phyloP scores from a whole-genome alignment of 139 green algal genomes.

The Auxenochlorella pyrenoidosa region DNA sequence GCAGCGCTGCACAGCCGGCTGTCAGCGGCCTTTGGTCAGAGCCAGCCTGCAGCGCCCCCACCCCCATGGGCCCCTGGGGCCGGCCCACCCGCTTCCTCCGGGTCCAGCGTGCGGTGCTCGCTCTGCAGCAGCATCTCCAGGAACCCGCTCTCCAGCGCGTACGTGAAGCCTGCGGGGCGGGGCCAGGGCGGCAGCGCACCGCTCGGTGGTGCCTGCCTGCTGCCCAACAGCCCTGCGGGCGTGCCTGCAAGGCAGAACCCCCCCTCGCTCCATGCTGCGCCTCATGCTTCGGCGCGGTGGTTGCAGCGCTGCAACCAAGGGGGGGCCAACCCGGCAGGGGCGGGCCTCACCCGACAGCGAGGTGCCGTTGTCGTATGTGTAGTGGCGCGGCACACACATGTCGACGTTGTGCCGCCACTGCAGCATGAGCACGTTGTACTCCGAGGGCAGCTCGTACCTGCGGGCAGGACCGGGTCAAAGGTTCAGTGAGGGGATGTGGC shows the following conservation, averaged over 20 bases:
- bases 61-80: too few species aligned
- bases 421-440: neutral
- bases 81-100: constrained; percentile 20
- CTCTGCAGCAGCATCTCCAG: constrained; percentile 30
- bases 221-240: too few species aligned
- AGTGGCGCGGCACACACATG: neutral
- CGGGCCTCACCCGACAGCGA: neutral
- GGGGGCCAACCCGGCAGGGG: too few species aligned
- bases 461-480: neutral
- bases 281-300: too few species aligned
- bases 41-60: too few species aligned
- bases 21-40: too few species aligned
- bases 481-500: too few species aligned
- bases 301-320: too few species aligned
- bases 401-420: neutral
- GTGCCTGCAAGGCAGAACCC: too few species aligned
- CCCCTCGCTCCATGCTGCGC: too few species aligned
- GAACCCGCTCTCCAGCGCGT: neutral
- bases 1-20: neutral
- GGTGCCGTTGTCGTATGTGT: neutral
- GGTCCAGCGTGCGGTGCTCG: constrained; percentile 26
- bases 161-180: neutral
- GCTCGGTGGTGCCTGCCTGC: too few species aligned
- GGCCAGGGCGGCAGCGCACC: too few species aligned
- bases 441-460: neutral